Base-by-base conservation (phyloP, 2,329 filamentous ascomycete species). In the Metarhizium anisopliae region DNA sequence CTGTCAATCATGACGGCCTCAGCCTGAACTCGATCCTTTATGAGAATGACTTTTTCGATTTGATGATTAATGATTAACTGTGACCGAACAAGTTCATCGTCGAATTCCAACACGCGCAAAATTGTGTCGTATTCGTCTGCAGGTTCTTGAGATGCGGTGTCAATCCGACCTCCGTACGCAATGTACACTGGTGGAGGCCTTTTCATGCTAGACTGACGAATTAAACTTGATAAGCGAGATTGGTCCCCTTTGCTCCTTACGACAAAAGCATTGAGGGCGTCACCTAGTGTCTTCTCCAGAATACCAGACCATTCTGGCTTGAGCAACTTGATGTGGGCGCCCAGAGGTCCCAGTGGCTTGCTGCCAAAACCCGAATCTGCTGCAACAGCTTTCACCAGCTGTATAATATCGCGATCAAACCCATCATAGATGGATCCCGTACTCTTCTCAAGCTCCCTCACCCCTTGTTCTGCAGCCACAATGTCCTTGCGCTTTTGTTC, bases 1-100 rank as follows among this genome's bases (percentile, higher is more conserved):
- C 73, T 77, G 54, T 79, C 77, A 58, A 87, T 83, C 80, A 96
- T 89, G 50, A 89, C 80, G 4, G 77, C 72, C 47, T 86, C 77
- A 1, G 86, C 94, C 55, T 89, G 80, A 1, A 77, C 70, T 32
- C 88, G 77, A 35, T 86, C 77, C 55, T 84, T 77, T 54, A 96
- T 83, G 1, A 99, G 76, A 6, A 96, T 82, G 7, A 86, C 83
- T 68, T 96, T 92, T 59, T 99, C 94, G 53, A 96, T 90, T 6
- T 75, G 73, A 62, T 90, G 81, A 59, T 85, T 86, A 67, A 97
- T 94, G 64, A 99, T 86, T 50, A 97, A 75, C 57, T 91, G 86
- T 58, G 90, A 87, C 52, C 85, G 85, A 20, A 96, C 86, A 47
- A 88, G 72, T 20, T 88, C 81, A 61, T 93, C 84, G 58, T 94